These are phyloP conservation scores for Cryptococcus jaspeensis DNA, from an alignment of 1,284 basidiomycete genomes.

Conservation along the genomic window DNA sequence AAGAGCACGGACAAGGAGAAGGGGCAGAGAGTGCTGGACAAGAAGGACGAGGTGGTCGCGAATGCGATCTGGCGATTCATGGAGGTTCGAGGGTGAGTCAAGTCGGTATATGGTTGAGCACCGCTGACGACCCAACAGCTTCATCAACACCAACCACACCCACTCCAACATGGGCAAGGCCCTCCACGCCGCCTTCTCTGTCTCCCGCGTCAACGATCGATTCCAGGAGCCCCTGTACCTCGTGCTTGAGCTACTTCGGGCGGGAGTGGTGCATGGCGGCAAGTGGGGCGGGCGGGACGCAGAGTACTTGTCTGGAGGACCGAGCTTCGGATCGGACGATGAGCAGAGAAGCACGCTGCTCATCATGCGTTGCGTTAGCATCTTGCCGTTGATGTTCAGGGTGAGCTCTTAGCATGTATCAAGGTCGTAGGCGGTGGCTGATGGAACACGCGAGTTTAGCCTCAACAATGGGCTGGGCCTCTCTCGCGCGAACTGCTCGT, in stretches of 20 bases:
- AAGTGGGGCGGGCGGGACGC: slow-evolving; percentile 68
- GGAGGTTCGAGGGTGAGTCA: slow-evolving; percentile 79
- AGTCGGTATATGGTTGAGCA: neutral
- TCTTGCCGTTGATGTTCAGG: slow-evolving; percentile 89
- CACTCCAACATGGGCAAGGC: slow-evolving; percentile 89
- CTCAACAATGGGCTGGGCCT: slow-evolving; percentile 88
- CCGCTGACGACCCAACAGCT: slow-evolving; percentile 46
- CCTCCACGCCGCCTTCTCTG: slow-evolving; percentile 75
- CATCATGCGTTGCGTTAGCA: slow-evolving; percentile 92
- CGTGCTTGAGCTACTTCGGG: slow-evolving; percentile 87
- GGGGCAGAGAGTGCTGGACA: slow-evolving; percentile 68
- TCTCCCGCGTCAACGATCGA: slow-evolving; percentile 87
- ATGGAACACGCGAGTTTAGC: slow-evolving; percentile 51
- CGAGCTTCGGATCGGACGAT: slow-evolving; percentile 86
- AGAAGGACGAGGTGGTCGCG: slow-evolving; percentile 97
- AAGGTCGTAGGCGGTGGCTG: neutral
- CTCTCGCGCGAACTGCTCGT: slow-evolving; percentile 92
- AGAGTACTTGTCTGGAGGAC: slow-evolving; percentile 84
- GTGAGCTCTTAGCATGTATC: slow-evolving; percentile 55
- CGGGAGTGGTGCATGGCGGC: slow-evolving; percentile 91
- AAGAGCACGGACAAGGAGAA: slow-evolving; percentile 59
- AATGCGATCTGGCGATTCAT: slow-evolving; percentile 99
- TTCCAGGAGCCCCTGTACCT: slow-evolving; percentile 95
- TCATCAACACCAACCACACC: slow-evolving; percentile 79
- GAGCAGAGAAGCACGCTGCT: slow-evolving; percentile 89